These are phyloP conservation scores for Dalbergia oliveri DNA, from an alignment of 306 rosid genomes.

Conservation along the genomic window DNA sequence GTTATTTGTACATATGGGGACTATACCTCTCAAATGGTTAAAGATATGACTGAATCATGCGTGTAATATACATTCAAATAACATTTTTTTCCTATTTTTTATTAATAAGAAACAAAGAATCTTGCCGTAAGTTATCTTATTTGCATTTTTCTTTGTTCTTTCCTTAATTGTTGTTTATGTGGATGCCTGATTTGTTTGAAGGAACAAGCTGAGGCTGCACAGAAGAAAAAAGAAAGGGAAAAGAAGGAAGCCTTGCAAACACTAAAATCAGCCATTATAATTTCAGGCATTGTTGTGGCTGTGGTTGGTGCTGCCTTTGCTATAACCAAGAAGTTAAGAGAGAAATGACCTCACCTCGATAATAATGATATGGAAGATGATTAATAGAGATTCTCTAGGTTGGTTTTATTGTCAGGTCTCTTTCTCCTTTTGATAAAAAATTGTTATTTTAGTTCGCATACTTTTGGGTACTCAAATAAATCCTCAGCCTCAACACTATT, in stretches of 20 bases:
- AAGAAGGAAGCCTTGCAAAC: slow-evolving; percentile 49
- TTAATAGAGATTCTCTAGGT: slow-evolving; percentile 15
- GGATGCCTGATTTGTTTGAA: slow-evolving; percentile 16
- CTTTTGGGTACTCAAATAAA: slow-evolving; percentile 18
- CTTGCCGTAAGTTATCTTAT: too few species aligned
- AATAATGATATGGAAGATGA: neutral
- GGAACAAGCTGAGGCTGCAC: slow-evolving; percentile 49
- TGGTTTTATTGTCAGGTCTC: slow-evolving; percentile 15
- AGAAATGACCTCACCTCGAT: slow-evolving; percentile 45
- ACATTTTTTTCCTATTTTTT: too few species aligned
- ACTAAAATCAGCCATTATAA: slow-evolving; percentile 57
- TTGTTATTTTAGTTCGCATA: neutral
- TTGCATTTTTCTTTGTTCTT: too few species aligned
- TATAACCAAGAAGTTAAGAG: slow-evolving; percentile 61
- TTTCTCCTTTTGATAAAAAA: neutral
- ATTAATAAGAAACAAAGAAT: neutral
- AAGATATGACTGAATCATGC: too few species aligned
- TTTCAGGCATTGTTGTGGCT: slow-evolving; percentile 62
- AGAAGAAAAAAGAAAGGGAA: slow-evolving; percentile 35
- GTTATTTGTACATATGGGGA: too few species aligned
- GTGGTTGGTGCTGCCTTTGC: slow-evolving; percentile 59
- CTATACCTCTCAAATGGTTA: too few species aligned
- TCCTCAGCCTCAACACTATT: slow-evolving; percentile 10
- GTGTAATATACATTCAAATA: too few species aligned
- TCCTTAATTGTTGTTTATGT: neutral